Conservation (phyloP, 495 filamentous ascomycete species). For the Daldinia loculata region DNA sequence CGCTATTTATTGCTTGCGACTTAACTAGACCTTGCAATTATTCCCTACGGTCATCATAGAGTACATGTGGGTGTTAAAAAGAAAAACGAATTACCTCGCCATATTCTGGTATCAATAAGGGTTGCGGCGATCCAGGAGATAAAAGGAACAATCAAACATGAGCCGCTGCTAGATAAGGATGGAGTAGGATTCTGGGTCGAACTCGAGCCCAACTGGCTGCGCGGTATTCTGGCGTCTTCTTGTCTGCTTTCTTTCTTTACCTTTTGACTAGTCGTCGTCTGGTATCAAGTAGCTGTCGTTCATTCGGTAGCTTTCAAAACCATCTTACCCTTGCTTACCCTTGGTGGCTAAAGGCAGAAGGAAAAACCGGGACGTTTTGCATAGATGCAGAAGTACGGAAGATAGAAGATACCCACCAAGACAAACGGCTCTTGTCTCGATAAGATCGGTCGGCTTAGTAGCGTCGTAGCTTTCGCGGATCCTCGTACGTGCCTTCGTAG, state of each 20-base stretch:
- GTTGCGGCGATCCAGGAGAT: constrained; percentile 7
- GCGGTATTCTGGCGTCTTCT: background rate
- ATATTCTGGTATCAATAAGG: constrained; percentile 20
- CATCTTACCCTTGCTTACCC: constrained; percentile 69
- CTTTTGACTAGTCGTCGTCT: constrained; percentile 27
- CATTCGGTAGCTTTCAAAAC: constrained; percentile 22
- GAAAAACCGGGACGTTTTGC: constrained; percentile 45
- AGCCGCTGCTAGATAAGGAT: background rate
- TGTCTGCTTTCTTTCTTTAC: constrained; percentile 28
- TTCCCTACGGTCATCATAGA: constrained; percentile 42
- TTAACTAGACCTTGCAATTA: constrained; percentile 32
- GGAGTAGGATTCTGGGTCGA: constrained; percentile 3
- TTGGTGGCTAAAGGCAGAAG: constrained; percentile 63
- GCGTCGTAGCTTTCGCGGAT: constrained; percentile 79
- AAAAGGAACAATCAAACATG: constrained; percentile 14
- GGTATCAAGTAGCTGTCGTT: constrained; percentile 16
- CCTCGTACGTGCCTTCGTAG: constrained; percentile 76
- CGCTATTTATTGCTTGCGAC: constrained; percentile 30
- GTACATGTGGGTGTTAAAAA: constrained; percentile 34
- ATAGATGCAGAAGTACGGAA: constrained; percentile 46
- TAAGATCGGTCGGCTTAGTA: constrained; percentile 61
- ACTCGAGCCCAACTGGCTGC: background rate
- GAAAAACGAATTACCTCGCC: constrained; percentile 44
- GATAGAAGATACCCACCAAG: constrained; percentile 57
- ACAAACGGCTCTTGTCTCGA: constrained; percentile 51